Base-by-base conservation (phyloP, 306 rosid species). In the Vigna unguiculata region DNA sequence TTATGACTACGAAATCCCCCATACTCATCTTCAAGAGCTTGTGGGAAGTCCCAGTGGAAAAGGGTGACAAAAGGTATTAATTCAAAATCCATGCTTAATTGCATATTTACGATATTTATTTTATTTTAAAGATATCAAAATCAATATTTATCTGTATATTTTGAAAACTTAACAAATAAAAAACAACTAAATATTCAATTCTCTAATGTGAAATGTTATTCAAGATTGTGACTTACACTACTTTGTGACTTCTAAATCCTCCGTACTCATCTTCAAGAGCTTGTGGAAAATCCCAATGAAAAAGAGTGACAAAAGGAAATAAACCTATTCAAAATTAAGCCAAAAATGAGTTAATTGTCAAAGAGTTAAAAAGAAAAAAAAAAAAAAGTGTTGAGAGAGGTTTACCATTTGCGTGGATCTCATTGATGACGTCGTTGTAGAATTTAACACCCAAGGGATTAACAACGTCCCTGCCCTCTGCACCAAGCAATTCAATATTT, bases 271-370 rank as follows among this genome's bases (percentile, higher is more conserved):
- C 88, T 70, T 87, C 85, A 25, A 87, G 83, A 46, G 82, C 80
- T 85, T 87, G 91, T 36, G 91, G 91, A 3, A 80, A 66, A 51
- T 87, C 88, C 85, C 85, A 87, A 7, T 87, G 91, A 15, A 87
- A 85, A n/a, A 87, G 78, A 4, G 88, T 85, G 13, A 87, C 87
- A 51, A 85, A 82, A 2, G 91, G 88, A 40, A 1, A 40, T 25
- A 87, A 72, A 1, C 80, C 90, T 87, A 47, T 2, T 6, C 43
- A 30, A 52, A 25, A 30, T n/a, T 12, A 13, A 32, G 25, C 6
- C 58, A 64, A 64, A 28, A 72, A 51, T 20, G 3, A 77, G 52
- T 67, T 79, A 65, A 17, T 53, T 7, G 64, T 13, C 12, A 57
- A 45, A 14, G 8, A 25, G 34, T 15, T 3, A n/a, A 30, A 1